Base-by-base conservation (phyloP, 306 rosid genomes). In the Senna tora region DNA sequence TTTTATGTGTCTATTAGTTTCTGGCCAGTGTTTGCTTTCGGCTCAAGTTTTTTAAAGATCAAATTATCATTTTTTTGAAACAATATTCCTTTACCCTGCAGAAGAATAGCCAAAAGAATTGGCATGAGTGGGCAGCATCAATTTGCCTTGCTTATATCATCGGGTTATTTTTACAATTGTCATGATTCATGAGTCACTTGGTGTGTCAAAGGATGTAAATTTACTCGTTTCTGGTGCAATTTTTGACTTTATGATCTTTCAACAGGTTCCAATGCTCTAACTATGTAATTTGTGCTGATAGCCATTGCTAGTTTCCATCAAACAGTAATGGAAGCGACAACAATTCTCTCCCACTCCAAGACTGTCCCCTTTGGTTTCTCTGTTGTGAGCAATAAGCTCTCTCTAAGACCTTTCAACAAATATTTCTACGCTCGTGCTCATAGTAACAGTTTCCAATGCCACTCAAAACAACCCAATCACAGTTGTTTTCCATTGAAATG, bases 331-430 rank as follows among this genome's bases (percentile, higher is more conserved):
- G 97, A 84, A 47, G 79, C 80, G 3, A 76, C 81, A n/a, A 85
- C 88, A 30, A 51, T 80, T 61, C 81, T 90, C 54, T 65, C 84
- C 49, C 85, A 67, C 79, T 70, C 90, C 16, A 86, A 81, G 51
- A 36, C 60, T 55, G 51, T 65, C 75, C 86, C 94, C 11, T 78
- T 71, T 2, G 84, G 83, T 64, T 73, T 76, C 20, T 67, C 80
- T 14, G 42, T 72, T 0, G 70, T 80, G 14, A 65, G 75, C 71
- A 81, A 69, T 71, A 83, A 77, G 47, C 47, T 84, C 68, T 84
- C 89, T 65, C 52, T 87, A 50, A 76, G 88, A 69, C 93, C 84
- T 82, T 82, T 84, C 65, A 77, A 78, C 84, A 84, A 82, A 85
- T 88, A 79, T 69, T 53, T 80, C 21, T 71, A 57, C 69, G 65